Percentiles rank a stretch among this genome's conserved stretches.
Evolutionary conservation across 1,284 basidiomycete genomes (phyloP).

Genomic region (Puccinia novopanici): DNA sequence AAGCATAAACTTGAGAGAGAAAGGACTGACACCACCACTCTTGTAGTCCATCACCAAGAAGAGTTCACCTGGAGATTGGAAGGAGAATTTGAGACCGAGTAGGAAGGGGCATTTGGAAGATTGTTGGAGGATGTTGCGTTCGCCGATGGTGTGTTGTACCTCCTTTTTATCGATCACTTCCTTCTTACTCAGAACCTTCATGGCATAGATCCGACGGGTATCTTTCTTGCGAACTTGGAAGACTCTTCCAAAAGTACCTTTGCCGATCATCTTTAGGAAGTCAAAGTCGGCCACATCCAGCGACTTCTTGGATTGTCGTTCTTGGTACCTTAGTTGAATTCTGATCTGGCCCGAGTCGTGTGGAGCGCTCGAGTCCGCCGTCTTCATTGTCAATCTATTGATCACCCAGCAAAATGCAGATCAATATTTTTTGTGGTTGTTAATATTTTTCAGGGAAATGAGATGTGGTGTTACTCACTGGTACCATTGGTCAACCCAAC

Average conservation of each 20-base stretch:
- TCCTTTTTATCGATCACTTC: slow-evolving; percentile 99
- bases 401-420: too few species aligned
- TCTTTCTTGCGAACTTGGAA: slow-evolving; percentile 98
- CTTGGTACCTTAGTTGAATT: slow-evolving; percentile 40
- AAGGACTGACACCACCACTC: slow-evolving; percentile 70
- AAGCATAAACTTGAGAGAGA: too few species aligned
- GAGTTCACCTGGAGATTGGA: slow-evolving; percentile 92
- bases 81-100: slow-evolving; percentile 96
- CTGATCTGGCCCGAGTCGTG: slow-evolving; percentile 32
- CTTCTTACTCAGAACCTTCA: slow-evolving; percentile 98
- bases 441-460: not conserved
- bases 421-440: too few species aligned
- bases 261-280: slow-evolving; percentile 96
- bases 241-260: slow-evolving; percentile 93
- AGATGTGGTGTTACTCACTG: slow-evolving; percentile 58
- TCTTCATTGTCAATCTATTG: slow-evolving; percentile 53
- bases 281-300: slow-evolving; percentile 75
- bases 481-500: slow-evolving; percentile 97
- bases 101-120: slow-evolving; percentile 94
- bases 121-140: slow-evolving; percentile 95
- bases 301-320: slow-evolving; percentile 55
- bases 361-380: not conserved
- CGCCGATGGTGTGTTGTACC: slow-evolving; percentile 97
- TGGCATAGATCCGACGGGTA: slow-evolving; percentile 98
- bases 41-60: slow-evolving; percentile 99